These are phyloP conservation scores for Claviceps purpurea DNA, from an alignment of 2,329 filamentous ascomycete species.

Conservation along the genomic window DNA sequence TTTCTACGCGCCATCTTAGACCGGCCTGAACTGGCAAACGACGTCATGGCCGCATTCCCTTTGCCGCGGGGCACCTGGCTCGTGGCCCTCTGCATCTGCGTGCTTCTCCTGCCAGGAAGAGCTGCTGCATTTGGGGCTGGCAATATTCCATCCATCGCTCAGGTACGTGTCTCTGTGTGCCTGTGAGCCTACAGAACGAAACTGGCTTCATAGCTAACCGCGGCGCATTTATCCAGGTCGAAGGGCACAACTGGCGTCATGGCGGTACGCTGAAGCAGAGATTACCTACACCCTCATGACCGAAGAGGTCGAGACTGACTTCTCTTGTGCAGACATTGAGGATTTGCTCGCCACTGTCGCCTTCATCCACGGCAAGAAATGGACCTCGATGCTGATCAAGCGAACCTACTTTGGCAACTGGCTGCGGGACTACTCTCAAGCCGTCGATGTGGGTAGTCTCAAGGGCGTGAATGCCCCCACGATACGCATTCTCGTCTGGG, in stretches of 20 bases:
- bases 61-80: constrained; percentile 36
- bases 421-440: constrained; percentile 75
- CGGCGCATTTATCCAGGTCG: constrained; percentile 30
- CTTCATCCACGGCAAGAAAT: constrained; percentile 71
- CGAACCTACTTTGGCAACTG: constrained; percentile 79
- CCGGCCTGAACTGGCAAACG: constrained; percentile 8
- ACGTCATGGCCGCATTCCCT: constrained; percentile 33
- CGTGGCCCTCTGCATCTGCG: constrained; percentile 36
- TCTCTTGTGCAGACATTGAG: constrained; percentile 51
- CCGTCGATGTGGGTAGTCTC: constrained; percentile 66
- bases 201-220: neutral
- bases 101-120: constrained; percentile 43
- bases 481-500: constrained; percentile 68
- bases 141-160: constrained; percentile 53
- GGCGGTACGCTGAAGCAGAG: constrained; percentile 31
- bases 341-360: constrained; percentile 67
- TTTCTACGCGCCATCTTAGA: neutral
- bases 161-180: constrained; percentile 18
- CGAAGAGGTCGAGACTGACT: neutral
- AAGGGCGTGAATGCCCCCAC: constrained; percentile 69
- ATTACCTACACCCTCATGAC: neutral
- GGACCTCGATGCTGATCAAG: constrained; percentile 67
- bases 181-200: neutral
- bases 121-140: constrained; percentile 54
- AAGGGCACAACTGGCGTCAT: constrained; percentile 58